Conservation (phyloP, 805 yeast species). For the Saccharomycopsis fibuligera region DNA sequence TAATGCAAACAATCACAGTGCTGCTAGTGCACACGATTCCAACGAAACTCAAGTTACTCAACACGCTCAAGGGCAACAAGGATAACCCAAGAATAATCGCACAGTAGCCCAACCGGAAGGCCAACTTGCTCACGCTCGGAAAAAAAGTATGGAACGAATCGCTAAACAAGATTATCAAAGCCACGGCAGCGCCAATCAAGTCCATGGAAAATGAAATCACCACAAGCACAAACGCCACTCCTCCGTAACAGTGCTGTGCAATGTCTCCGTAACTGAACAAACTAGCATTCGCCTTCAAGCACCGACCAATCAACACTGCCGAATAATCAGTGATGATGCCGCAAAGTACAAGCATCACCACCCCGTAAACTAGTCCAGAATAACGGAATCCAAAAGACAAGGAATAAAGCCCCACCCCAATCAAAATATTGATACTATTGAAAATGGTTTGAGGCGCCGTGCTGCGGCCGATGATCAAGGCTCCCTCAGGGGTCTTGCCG, state of each 20-base stretch:
- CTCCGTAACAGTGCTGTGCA: conserved; percentile 46
- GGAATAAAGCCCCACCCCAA: conserved; percentile 72
- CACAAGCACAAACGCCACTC: conserved; percentile 35
- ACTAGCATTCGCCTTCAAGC: conserved; percentile 34
- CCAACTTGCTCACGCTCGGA: conserved; percentile 32
- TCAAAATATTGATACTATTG: conserved; percentile 69
- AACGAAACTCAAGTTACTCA: conserved; percentile 47
- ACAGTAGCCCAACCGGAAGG: conserved; percentile 39
- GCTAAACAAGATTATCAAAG: conserved; percentile 52
- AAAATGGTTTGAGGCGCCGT: conserved; percentile 73
- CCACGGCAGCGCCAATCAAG: conserved; percentile 52
- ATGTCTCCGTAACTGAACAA: conserved; percentile 55
- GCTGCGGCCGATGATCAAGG: conserved; percentile 33
- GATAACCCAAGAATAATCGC: conserved; percentile 38
- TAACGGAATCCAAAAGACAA: conserved; percentile 62
- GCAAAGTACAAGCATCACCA: conserved; percentile 35
- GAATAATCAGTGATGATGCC: conserved; percentile 48
- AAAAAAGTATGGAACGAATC: conserved; percentile 52
- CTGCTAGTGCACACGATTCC: conserved; percentile 53
- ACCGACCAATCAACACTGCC: conserved; percentile 47
- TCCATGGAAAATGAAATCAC: conserved; percentile 49
- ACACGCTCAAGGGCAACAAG: conserved; percentile 48
- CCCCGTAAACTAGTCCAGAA: conserved; percentile 61
- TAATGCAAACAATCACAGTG: conserved; percentile 38
- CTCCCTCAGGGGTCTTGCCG: conserved; percentile 2